These are phyloP conservation scores for Aspergillus campestris DNA, from an alignment of 495 filamentous ascomycete genomes.

Conservation along the genomic window DNA sequence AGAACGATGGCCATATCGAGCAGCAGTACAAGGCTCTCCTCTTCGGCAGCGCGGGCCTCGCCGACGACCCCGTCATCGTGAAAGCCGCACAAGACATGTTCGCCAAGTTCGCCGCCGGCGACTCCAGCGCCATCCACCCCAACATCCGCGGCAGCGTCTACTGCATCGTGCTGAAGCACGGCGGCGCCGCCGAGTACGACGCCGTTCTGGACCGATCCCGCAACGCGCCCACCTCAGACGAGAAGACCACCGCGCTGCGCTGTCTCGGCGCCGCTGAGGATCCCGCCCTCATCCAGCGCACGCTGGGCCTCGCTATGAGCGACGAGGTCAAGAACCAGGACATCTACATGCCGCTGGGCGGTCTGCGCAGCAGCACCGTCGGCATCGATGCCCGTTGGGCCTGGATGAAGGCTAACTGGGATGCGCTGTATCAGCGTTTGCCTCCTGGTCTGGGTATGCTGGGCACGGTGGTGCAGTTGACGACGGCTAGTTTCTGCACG, in stretches of 20 bases:
- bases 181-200: constrained; percentile 58
- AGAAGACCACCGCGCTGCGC: constrained; percentile 92
- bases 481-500: constrained; percentile 72
- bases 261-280: constrained; percentile 71
- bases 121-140: constrained; percentile 53
- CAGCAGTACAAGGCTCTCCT: constrained; percentile 72
- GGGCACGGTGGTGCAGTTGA: constrained; percentile 74
- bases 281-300: constrained; percentile 71
- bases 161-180: constrained; percentile 52
- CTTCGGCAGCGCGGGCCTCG: constrained; percentile 53
- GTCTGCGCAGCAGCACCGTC: constrained; percentile 65
- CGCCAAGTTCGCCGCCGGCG: constrained; percentile 49
- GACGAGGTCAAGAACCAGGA: constrained; percentile 92
- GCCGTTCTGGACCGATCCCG: constrained; percentile 73
- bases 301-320: constrained; percentile 64
- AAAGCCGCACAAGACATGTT: constrained; percentile 59
- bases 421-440: constrained; percentile 60
- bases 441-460: constrained; percentile 80
- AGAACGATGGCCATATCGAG: constrained; percentile 75
- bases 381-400: constrained; percentile 75
- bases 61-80: constrained; percentile 49
- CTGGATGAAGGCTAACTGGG: constrained; percentile 87
- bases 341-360: constrained; percentile 79
- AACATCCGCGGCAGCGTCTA: constrained; percentile 59
- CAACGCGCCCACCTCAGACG: constrained; percentile 79